Evolutionary conservation across 2,329 filamentous ascomycete genomes (phyloP), one percentile per base, ranked within the genome.

Genomic region (Chaetomiaceae sp.): DNA sequence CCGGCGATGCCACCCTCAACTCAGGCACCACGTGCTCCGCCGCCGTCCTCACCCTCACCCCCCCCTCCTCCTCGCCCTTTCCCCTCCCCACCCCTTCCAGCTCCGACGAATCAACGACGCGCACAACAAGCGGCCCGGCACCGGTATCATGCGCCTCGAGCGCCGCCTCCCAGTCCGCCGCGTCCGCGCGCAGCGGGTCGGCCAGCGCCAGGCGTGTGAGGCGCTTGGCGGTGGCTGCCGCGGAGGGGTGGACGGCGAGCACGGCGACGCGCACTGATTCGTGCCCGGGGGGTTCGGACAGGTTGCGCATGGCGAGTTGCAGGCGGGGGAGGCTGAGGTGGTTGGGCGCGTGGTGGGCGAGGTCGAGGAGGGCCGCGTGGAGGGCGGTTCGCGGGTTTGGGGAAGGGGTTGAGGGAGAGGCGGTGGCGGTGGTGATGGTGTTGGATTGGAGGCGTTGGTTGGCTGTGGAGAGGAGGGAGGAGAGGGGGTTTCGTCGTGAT

Each of bases 141-240:
- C 70, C 27, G 0, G 37, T 63, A 53, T 76, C 71, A 50, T 75
- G 71, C 11, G 62, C 60, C 11, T 75, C 71, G 49, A 89, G 62
- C 48, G 79, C 69, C 58, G 69, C 68, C 64, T 90, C 86, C 86
- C 86, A 90, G n/a, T n/a, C n/a, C 20, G 71, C 64, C 53, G 80
- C 74, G 53, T 78, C 74, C 5, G 74, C 66, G 30, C 72, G 72
- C 53, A 90, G 65, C 4, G 86, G 84, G 62, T 90, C 86, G 2
- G 83, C 82, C 2, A 89, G 68, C 11, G 88, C 66, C 29, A 90
- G 69, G 34, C 81, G 77, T 37, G 89, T 73, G 8, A 96, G 71
- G 49, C 75, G 72, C 59, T 79, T 79, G 3, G 83, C 82, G 11
- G 75, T 75, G 15, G 64, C 60, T 18, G 2, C n/a, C 35, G 18